Evolutionary conservation across 2,329 filamentous ascomycete genomes (phyloP).

Genomic region (Thielaviopsis euricoi): DNA sequence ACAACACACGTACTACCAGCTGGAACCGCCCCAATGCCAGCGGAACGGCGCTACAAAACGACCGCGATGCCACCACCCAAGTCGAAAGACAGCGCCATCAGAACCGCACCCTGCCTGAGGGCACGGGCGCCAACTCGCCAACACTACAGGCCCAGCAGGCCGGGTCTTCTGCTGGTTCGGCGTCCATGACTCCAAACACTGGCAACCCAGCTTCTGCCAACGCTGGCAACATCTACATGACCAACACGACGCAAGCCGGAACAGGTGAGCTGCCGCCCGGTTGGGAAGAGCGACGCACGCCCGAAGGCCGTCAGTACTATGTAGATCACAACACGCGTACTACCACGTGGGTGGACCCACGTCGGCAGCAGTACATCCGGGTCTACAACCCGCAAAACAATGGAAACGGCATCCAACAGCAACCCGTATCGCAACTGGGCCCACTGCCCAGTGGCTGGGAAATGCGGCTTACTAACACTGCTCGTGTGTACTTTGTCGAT

Average conservation of each 20-base stretch:
- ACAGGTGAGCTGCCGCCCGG: conserved; percentile 87
- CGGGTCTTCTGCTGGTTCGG: conserved; percentile 19
- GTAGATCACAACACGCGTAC: conserved; percentile 97
- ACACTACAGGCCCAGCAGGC: conserved; percentile 44
- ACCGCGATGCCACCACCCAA: conserved; percentile 80
- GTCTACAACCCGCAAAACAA: conserved; percentile 89
- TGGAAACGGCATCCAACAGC: conserved; percentile 79
- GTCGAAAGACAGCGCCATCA: conserved; percentile 87
- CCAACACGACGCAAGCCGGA: conserved; percentile 78
- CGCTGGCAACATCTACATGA: conserved; percentile 71
- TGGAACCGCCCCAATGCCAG: conserved; percentile 81
- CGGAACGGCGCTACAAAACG: conserved; percentile 54
- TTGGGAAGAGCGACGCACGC: conserved; percentile 93
- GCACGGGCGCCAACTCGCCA: conserved; percentile 86
- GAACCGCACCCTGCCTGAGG: conserved; percentile 87
- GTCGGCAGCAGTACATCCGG: conserved; percentile 91
- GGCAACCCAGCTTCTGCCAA: conserved; percentile 27
- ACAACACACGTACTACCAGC: conserved; percentile 90
- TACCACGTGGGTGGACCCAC: conserved; percentile 95
- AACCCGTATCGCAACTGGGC: conserved; percentile 90
- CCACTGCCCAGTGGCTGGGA: conserved; percentile 96
- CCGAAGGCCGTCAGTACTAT: conserved; percentile 89
- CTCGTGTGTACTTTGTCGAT: conserved; percentile 95
- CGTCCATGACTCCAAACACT: conserved; percentile 20
- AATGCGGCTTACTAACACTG: conserved; percentile 97